Evolutionary conservation across 2,329 filamentous ascomycete genomes (phyloP).

Genomic region (Aquanectria penicillioides): DNA sequence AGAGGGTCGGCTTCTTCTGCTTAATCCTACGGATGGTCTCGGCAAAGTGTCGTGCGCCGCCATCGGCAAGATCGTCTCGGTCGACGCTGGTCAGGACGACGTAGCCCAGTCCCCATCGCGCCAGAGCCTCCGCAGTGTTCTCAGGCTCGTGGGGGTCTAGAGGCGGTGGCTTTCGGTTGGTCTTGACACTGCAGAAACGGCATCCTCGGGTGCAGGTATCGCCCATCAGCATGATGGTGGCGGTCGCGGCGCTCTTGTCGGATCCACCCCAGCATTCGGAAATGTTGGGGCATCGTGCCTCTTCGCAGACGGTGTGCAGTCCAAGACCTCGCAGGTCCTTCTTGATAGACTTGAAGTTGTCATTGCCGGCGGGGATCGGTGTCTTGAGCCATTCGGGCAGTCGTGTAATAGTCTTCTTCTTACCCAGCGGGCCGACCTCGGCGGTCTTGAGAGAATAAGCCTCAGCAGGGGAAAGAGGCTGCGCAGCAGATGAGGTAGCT

Average conservation of each 20-base stretch:
- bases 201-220: constrained; percentile 97
- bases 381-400: constrained; percentile 97
- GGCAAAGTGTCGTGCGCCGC: constrained; percentile 88
- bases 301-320: constrained; percentile 96
- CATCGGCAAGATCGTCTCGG: constrained; percentile 89
- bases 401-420: constrained; percentile 73
- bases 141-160: constrained; percentile 97
- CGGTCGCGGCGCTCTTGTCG: constrained; percentile 89
- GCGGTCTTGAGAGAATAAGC: constrained; percentile 70
- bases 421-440: constrained; percentile 71
- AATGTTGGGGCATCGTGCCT: constrained; percentile 96
- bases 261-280: constrained; percentile 97
- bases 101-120: constrained; percentile 93
- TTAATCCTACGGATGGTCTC: constrained; percentile 97
- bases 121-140: constrained; percentile 92
- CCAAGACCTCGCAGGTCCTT: constrained; percentile 88
- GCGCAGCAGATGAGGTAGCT: constrained; percentile 49
- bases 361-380: constrained; percentile 82
- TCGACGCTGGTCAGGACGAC: constrained; percentile 95
- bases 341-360: constrained; percentile 95
- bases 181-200: constrained; percentile 98
- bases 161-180: constrained; percentile 76
- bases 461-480: constrained; percentile 60
- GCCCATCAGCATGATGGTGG: constrained; percentile 99
- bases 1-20: constrained; percentile 77